These are phyloP conservation scores for Cetradonia linearis DNA, from an alignment of 495 filamentous ascomycete genomes.

Conservation along the genomic window DNA sequence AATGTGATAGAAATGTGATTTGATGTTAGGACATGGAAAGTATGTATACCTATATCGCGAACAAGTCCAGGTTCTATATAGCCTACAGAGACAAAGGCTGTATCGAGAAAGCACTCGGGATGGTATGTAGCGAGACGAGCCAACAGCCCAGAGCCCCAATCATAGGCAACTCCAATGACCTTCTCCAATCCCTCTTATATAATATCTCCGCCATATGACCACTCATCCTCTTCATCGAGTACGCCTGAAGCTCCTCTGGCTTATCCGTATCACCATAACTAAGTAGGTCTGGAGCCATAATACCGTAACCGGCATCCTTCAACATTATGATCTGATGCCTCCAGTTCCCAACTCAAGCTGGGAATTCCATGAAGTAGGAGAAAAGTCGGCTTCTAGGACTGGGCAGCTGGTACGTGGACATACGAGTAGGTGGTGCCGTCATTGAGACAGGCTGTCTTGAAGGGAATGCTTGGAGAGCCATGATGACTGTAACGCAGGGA, in stretches of 20 bases:
- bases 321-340: conserved; percentile 34
- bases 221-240: conserved; percentile 24
- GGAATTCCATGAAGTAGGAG: conserved; percentile 39
- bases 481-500: neutral
- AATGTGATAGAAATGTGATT: neutral
- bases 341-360: conserved; percentile 38
- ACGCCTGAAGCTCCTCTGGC: conserved; percentile 28
- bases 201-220: neutral
- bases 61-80: conserved; percentile 1
- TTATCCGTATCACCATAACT: conserved; percentile 41
- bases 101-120: conserved; percentile 11
- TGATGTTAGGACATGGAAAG: neutral
- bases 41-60: neutral
- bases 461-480: neutral
- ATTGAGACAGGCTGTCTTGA: neutral
- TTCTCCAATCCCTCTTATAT: neutral
- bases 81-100: conserved; percentile 6
- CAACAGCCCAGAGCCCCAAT: conserved; percentile 16
- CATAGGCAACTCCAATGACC: conserved; percentile 23
- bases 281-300: conserved; percentile 40
- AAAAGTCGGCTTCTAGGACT: conserved; percentile 26
- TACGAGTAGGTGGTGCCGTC: neutral
- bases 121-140: conserved; percentile 13
- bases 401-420: neutral
- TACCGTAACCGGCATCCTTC: conserved; percentile 32